Conservation (phyloP, 2,329 filamentous ascomycete genomes). For the Aureobasidium namibiae region DNA sequence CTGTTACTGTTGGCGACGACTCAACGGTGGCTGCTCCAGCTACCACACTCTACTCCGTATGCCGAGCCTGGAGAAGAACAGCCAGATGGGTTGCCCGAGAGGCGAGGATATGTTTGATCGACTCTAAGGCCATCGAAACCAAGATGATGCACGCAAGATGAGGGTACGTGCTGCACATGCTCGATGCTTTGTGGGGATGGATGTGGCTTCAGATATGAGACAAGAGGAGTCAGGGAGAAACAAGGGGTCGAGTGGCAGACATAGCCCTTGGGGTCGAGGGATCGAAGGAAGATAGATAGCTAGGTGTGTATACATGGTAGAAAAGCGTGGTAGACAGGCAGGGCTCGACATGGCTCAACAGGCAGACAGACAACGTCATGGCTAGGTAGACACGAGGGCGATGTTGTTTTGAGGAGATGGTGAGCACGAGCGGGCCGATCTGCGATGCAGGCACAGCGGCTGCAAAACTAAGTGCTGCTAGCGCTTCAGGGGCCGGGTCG, state of each 20-base stretch:
- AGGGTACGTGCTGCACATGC: not conserved
- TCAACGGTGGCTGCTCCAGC: slow-evolving; percentile 3
- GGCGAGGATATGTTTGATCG: not conserved
- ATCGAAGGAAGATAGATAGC: not conserved
- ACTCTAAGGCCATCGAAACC: too few species aligned
- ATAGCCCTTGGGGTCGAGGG: too few species aligned
- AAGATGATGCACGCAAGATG: not conserved
- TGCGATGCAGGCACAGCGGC: not conserved
- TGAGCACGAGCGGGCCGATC: not conserved
- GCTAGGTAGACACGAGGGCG: not conserved
- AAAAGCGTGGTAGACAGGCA: too few species aligned
- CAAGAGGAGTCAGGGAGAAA: not conserved
- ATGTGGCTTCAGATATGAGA: not conserved
- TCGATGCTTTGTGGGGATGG: not conserved
- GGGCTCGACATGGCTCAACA: not conserved
- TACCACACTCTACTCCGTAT: not conserved
- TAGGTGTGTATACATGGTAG: not conserved
- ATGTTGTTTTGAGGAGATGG: not conserved
- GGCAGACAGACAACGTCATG: not conserved
- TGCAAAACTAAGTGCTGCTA: too few species aligned
- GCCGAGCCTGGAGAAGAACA: not conserved
- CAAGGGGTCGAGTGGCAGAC: not conserved
- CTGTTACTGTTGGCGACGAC: not conserved
- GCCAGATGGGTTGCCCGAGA: not conserved
- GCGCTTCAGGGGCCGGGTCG: not conserved